Base-by-base conservation (phyloP, 176 grass and related monocot genomes). In the Cenchrus fungigraminus region DNA sequence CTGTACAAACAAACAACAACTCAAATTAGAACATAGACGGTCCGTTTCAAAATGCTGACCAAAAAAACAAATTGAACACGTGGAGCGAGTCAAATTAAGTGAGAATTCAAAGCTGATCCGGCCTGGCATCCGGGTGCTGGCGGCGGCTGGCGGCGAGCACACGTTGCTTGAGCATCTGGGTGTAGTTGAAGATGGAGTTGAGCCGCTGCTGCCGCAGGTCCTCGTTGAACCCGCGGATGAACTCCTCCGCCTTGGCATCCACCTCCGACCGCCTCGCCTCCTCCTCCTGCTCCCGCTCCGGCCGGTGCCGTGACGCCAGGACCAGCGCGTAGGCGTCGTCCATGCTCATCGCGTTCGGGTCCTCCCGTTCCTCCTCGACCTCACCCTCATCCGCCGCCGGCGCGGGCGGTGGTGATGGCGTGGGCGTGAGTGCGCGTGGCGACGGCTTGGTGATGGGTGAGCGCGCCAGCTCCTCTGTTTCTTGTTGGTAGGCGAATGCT, bases 181-280 rank as follows among this genome's bases (percentile, higher is more conserved):
- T 91, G 89, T 84, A 87, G 75, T 87, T 87, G 89, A 46, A 46
- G 85, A 87, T 87, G 85, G 89, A 91, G 16, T 76, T 9, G 76
- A 91, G 89, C 34, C 89, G 85, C 89, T 65, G 85, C 76, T 63
- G 80, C 62, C 81, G 66, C 6, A 57, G 75, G 0, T 91, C 62
- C 9, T 91, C 89, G 69, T 62, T 80, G 69, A 79, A 87, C 15
- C 31, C 12, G 0, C 12, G 29, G 42, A 91, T 62, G 68, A 87
- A 80, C 76, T 91, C 76, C 85, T 75, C 81, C 32, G 80, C 80
- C 62, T 47, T 68, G 52, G 85, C 85, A 71, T 84, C 81, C 70
- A 91, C 89, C 70, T 91, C 89, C n/a, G 76, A 68, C 80, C 31
- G n/a, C 7, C 75, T 59, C 43, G 44, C 34, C 6, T 69, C 85